Evolutionary conservation across 2,329 filamentous ascomycete genomes (phyloP).

Genomic region (Myriangium duriaei): DNA sequence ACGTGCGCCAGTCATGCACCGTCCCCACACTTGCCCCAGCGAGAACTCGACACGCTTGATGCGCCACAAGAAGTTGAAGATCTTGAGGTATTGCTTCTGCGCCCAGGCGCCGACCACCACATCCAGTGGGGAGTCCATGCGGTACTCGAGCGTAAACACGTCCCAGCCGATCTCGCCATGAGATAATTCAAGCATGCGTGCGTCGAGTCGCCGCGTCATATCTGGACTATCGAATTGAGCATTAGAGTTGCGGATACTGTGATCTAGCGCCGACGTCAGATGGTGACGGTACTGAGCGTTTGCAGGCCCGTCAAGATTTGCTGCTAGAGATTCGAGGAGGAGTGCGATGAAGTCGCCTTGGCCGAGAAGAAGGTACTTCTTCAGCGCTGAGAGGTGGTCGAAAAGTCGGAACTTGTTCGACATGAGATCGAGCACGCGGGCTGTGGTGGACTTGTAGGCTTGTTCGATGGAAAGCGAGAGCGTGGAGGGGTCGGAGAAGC

Average conservation of each 20-base stretch:
- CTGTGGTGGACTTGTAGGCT: slow-evolving; percentile 97
- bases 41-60: slow-evolving; percentile 97
- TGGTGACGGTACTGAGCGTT: slow-evolving; percentile 95
- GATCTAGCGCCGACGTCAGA: slow-evolving; percentile 91
- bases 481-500: slow-evolving; percentile 84
- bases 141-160: slow-evolving; percentile 97
- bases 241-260: slow-evolving; percentile 92
- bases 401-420: slow-evolving; percentile 89
- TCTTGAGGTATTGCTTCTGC: slow-evolving; percentile 90
- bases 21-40: slow-evolving; percentile 78
- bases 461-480: slow-evolving; percentile 90
- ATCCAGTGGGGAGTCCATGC: slow-evolving; percentile 90
- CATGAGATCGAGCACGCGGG: slow-evolving; percentile 85
- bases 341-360: slow-evolving; percentile 96
- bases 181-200: slow-evolving; percentile 93
- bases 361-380: slow-evolving; percentile 86
- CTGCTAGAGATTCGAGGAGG: slow-evolving; percentile 89
- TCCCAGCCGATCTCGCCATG: slow-evolving; percentile 98
- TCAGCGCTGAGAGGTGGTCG: slow-evolving; percentile 79
- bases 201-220: slow-evolving; percentile 80
- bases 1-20: slow-evolving; percentile 86
- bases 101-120: slow-evolving; percentile 96
- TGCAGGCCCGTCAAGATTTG: slow-evolving; percentile 88
- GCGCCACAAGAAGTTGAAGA: slow-evolving; percentile 98
- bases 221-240: slow-evolving; percentile 91